Evolutionary conservation across 352 stramenopile species (phyloP).

Genomic region (Globisporangium megalacanthum): DNA sequence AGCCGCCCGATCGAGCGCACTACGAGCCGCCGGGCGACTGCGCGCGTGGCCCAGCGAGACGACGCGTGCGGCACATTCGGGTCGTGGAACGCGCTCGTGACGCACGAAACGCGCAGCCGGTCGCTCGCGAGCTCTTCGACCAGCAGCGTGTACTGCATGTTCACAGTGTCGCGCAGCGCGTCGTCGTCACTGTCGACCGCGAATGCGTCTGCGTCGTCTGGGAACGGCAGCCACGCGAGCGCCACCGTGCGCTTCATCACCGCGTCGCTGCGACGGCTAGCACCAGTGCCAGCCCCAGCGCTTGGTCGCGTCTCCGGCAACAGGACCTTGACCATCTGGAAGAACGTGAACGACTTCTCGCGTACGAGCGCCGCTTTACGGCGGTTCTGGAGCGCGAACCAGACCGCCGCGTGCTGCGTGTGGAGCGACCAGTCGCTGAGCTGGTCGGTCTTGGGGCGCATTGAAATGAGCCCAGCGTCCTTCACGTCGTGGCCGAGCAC

Average conservation of each 20-base stretch:
- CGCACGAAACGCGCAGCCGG: constrained; percentile 45
- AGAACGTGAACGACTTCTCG: constrained; percentile 55
- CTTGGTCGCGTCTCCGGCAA: constrained; percentile 26
- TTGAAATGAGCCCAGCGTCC: constrained; percentile 43
- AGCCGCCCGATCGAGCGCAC: constrained; percentile 40
- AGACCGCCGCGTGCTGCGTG: constrained; percentile 55
- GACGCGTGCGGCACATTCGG: constrained; percentile 22
- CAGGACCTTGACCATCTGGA: constrained; percentile 60
- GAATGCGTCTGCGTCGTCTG: constrained; percentile 8
- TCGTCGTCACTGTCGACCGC: constrained; percentile 2
- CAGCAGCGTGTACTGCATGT: constrained; percentile 61
- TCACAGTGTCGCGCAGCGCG: constrained; percentile 22
- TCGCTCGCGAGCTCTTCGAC: constrained; percentile 49
- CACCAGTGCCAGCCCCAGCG: constrained; percentile 4
- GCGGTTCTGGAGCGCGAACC: constrained; percentile 50
- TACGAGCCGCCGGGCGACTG: constrained; percentile 42
- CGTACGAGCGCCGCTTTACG: constrained; percentile 41
- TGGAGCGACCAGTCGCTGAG: constrained; percentile 27
- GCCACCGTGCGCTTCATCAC: constrained; percentile 57
- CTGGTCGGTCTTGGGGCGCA: constrained; percentile 25
- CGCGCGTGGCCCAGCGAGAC: constrained; percentile 24
- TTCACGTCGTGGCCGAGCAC: constrained; percentile 50
- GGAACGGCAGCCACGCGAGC: constrained; percentile 54
- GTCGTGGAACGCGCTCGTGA: constrained; percentile 54
- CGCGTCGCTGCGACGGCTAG: constrained; percentile 28